Evolutionary conservation across 495 filamentous ascomycete species (phyloP).

Genomic region (Aspergillus cristatus): DNA sequence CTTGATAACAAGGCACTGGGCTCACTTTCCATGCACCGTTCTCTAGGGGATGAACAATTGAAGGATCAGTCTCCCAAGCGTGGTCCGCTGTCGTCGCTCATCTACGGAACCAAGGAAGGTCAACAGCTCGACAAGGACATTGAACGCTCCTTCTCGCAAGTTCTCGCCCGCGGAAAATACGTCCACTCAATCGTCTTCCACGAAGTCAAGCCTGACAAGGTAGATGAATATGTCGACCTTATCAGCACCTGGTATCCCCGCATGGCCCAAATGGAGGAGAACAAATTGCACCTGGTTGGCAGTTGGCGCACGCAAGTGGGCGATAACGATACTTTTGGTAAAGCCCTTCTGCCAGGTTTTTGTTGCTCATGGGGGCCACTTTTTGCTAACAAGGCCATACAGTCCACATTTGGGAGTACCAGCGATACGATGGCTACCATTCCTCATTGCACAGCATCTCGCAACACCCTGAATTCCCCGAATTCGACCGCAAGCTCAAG

Average conservation of each 20-base stretch:
- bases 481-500: slow-evolving; percentile 75
- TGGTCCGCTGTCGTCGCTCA: slow-evolving; percentile 54
- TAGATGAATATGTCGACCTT: slow-evolving; percentile 87
- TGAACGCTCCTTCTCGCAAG: slow-evolving; percentile 86
- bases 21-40: slow-evolving; percentile 55
- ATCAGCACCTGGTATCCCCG: slow-evolving; percentile 89
- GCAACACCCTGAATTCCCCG: slow-evolving; percentile 66
- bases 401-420: slow-evolving; percentile 99
- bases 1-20: slow-evolving; percentile 44
- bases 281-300: slow-evolving; percentile 91
- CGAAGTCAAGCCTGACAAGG: slow-evolving; percentile 88
- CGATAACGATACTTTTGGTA: slow-evolving; percentile 96
- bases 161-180: slow-evolving; percentile 93
- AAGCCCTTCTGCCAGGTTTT: slow-evolving; percentile 6
- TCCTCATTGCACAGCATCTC: slow-evolving; percentile 78
- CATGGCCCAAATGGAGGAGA: slow-evolving; percentile 70
- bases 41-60: slow-evolving; percentile 38
- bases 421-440: slow-evolving; percentile 93
- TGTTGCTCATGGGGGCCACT: too few species aligned
- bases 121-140: slow-evolving; percentile 88
- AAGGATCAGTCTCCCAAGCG: slow-evolving; percentile 44
- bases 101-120: slow-evolving; percentile 94
- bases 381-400: background rate
- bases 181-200: slow-evolving; percentile 97
- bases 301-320: slow-evolving; percentile 99